phyloP scores from a whole-genome alignment of 106 monocot species.

The Posidonia australis region DNA sequence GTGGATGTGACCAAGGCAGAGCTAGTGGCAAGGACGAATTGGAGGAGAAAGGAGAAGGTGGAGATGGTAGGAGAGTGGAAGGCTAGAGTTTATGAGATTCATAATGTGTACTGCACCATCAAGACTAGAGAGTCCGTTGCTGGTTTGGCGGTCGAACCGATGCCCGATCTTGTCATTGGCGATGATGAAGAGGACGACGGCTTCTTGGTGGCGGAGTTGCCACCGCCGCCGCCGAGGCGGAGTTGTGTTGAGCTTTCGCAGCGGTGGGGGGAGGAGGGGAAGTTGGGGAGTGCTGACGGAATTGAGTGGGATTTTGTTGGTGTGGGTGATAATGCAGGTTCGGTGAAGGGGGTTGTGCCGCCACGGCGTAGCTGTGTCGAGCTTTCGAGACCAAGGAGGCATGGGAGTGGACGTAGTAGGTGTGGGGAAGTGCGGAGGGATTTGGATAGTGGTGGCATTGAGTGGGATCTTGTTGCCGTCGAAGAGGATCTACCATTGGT shows the following conservation, averaged over 20 bases:
- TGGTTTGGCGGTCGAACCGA: background rate
- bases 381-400: background rate
- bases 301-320: no score
- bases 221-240: conserved; percentile 14
- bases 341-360: conserved; percentile 5
- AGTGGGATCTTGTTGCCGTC: conserved; percentile 9
- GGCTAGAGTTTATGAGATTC: conserved; percentile 54
- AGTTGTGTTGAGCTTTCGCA: conserved; percentile 35
- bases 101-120: conserved; percentile 74
- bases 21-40: conserved; percentile 51
- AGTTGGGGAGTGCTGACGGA: no score
- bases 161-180: conserved; percentile 34
- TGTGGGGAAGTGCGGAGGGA: background rate
- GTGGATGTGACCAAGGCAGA: conserved; percentile 55
- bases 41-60: conserved; percentile 59
- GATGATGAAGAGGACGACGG: conserved; percentile 69
- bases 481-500: background rate
- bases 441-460: background rate
- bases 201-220: conserved; percentile 74
- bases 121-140: conserved; percentile 26
- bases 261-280: background rate
- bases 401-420: no score
- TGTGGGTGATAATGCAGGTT: background rate
- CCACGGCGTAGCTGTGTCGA: conserved; percentile 56
- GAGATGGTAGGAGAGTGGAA: conserved; percentile 77